A percentile compares a stretch with the other conserved stretches of the same genome.
phyloP scores from a whole-genome alignment of 805 yeast genomes.

The Cyberlindnera bimundalis region DNA sequence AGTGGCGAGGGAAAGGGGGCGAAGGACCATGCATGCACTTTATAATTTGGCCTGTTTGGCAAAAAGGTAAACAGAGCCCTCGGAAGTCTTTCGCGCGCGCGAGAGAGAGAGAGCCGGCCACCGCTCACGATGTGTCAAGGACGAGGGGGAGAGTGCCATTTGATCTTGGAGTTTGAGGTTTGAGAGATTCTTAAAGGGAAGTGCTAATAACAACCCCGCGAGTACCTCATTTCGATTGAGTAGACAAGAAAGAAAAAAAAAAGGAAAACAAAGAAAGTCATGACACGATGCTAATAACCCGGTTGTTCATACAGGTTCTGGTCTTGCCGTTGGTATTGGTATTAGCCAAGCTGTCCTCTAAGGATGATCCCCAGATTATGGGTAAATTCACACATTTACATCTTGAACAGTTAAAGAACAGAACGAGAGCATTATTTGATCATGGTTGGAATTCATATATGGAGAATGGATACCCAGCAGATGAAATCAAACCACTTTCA shows the following conservation, averaged over 20 bases:
- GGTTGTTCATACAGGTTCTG: neutral
- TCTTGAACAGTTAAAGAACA: constrained; percentile 32
- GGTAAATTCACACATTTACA: constrained; percentile 28
- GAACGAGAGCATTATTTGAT: constrained; percentile 56
- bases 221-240: too few relatives aligned
- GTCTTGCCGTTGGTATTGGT: neutral
- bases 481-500: constrained; percentile 72
- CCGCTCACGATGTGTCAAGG: too few relatives aligned
- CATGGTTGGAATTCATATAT: constrained; percentile 77
- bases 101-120: too few relatives aligned
- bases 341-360: neutral
- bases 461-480: constrained; percentile 71
- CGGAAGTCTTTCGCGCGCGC: constrained; percentile 5
- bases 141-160: neutral
- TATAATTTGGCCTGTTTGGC: constrained; percentile 1
- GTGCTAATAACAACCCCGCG: too few relatives aligned
- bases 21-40: too few relatives aligned
- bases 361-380: neutral
- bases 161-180: neutral
- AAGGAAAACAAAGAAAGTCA: neutral
- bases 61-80: constrained; percentile 18
- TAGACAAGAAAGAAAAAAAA: neutral
- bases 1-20: too few relatives aligned
- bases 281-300: neutral
- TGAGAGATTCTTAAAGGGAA: neutral